These are phyloP conservation scores for Amphirosellinia nigrospora DNA, from an alignment of 495 filamentous ascomycete genomes.

Conservation along the genomic window DNA sequence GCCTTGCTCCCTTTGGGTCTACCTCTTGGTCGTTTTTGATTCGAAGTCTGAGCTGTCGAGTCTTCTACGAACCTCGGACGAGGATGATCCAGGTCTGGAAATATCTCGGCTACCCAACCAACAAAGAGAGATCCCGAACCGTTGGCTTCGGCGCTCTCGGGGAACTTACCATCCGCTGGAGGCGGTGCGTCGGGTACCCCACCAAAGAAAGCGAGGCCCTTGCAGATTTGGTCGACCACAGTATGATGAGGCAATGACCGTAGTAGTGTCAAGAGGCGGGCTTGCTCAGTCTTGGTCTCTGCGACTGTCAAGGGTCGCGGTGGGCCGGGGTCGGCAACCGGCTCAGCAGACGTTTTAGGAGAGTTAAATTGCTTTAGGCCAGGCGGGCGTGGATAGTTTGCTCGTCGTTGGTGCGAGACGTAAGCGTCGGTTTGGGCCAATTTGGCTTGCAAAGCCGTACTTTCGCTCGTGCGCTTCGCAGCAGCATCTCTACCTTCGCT, in stretches of 20 bases:
- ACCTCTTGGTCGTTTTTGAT: constrained; percentile 50
- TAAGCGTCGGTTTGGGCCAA: constrained; percentile 58
- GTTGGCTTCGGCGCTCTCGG: constrained; percentile 59
- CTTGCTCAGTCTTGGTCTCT: constrained; percentile 62
- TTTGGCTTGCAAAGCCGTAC: constrained; percentile 58
- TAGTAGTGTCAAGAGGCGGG: constrained; percentile 58
- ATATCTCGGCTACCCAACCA: constrained; percentile 64
- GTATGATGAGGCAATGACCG: constrained; percentile 57
- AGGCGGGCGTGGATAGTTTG: constrained; percentile 44
- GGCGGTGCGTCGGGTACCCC: constrained; percentile 62
- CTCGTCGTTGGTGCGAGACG: constrained; percentile 52
- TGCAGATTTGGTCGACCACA: constrained; percentile 64
- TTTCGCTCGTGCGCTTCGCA: constrained; percentile 63
- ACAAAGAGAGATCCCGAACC: constrained; percentile 62
- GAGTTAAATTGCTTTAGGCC: constrained; percentile 42
- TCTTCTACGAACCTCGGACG: constrained; percentile 25
- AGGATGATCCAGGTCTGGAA: constrained; percentile 49
- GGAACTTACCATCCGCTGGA: constrained; percentile 57
- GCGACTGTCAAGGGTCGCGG: constrained; percentile 46
- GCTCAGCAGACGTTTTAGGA: constrained; percentile 35
- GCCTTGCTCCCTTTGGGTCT: constrained; percentile 60
- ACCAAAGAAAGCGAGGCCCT: constrained; percentile 63
- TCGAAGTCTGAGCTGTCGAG: constrained; percentile 33
- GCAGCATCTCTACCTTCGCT: constrained; percentile 54
- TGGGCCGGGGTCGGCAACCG: constrained; percentile 32